Evolutionary conservation across 75 land plant genomes (phyloP).

Genomic region (Larix kaempferi): DNA sequence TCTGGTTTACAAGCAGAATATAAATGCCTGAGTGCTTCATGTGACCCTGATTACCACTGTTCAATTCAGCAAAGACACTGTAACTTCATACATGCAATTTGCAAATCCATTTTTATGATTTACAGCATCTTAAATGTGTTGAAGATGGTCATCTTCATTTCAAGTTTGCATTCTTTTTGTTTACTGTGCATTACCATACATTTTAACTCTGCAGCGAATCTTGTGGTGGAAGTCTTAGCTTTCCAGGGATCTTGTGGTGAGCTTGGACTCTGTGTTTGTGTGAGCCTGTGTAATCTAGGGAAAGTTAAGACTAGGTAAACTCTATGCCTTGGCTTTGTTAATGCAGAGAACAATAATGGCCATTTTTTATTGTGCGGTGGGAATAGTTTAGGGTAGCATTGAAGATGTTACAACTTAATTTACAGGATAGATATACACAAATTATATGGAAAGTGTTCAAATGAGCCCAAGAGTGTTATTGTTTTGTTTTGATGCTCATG

Average conservation of each 20-base stretch:
- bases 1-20: not conserved
- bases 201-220: not conserved
- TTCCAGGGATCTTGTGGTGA: not conserved
- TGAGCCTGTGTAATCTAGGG: not conserved
- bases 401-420: too few species aligned
- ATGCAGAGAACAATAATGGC: not conserved
- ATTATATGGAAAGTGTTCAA: too few species aligned
- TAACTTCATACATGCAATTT: not conserved
- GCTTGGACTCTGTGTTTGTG: not conserved
- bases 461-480: too few species aligned
- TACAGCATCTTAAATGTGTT: not conserved
- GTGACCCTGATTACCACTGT: not conserved
- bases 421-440: too few species aligned
- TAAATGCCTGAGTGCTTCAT: not conserved
- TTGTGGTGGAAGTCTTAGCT: not conserved
- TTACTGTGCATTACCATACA: not conserved
- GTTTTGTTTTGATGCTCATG: too few species aligned
- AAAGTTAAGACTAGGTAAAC: not conserved
- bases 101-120: not conserved
- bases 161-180: not conserved
- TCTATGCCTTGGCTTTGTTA: not conserved
- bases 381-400: too few species aligned
- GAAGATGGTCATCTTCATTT: not conserved
- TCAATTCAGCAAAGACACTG: constrained; percentile 5
- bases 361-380: not conserved